Base-by-base conservation (phyloP, 1,284 basidiomycete species). In the Boletellus deceptivus region DNA sequence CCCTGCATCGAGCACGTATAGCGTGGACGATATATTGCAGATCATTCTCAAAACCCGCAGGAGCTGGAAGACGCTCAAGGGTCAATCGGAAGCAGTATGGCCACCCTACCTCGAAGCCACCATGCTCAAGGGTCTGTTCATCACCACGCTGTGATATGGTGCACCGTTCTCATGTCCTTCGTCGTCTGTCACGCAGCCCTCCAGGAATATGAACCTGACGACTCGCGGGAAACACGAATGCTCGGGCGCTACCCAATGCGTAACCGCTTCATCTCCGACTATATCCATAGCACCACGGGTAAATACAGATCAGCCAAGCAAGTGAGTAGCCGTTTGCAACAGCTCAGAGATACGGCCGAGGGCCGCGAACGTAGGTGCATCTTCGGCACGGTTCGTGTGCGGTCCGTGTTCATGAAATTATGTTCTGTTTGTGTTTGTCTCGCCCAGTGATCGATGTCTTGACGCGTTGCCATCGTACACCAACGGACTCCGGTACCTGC, bases 71-170 rank as follows among this genome's bases (percentile, higher is more conserved):
- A 86, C 84, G 0, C 68, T 83, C 52, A 79, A 79, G 64, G 85
- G 84, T 52, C 61, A 58, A 42, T 78, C 82, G 31, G 85, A 87
- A 62, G 76, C 83, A 37, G 84, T 88, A 36, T 88, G 85, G 85
- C 86, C 86, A 36, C 84, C 83, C 20, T 78, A 84, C 58, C 80
- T 89, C 49, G 87, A 89, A 71, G 83, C 82, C 37, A 83, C 83
- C 46, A 73, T 89, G 56, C 77, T 89, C 50, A 82, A 87, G 76
- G 86, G 86, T 84, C 56, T 34, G 70, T 49, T 49, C 48, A 54
- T 50, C 27, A 40, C 43, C 51, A n/a, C 46, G 43, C 34, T 13
- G 11, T 18, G 20, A 50, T 35, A 36, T 52, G 31, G 20, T 43
- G 38, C 25, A 50, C 41, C 7, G 29, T 59, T 55, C 55, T 61